Base-by-base conservation (phyloP, 2,329 filamentous ascomycete species). In the Penicillium glabrum region DNA sequence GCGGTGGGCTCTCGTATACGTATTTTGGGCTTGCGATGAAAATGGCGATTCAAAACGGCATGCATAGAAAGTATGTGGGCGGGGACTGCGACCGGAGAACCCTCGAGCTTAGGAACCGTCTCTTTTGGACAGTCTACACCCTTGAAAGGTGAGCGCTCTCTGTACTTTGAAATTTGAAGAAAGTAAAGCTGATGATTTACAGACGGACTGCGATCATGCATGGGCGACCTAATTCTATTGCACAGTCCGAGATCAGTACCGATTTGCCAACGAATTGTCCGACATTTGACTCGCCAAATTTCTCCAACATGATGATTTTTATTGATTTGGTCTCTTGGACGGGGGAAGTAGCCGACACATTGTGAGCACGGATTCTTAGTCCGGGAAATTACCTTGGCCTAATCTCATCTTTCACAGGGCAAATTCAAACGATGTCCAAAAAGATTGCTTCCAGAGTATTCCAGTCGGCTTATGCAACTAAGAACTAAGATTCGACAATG, bases 1-100 rank as follows among this genome's bases (percentile, higher is more conserved):
- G 82, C 0, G 81, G 81, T 1, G 83, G 82, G 0, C 67, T 85
- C 19, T 80, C 80, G 1, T 85, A 83, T 57, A 82, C 81, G 1
- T 85, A 85, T 59, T 73, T 84, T 35, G 82, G 81, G 6, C 67
- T 85, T 9, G 80, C 81, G 0, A 72, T 84, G 52, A 83, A 83
- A 57, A 75, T 85, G 61, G 83, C 82, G 0, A 83, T 85, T 14
- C 82, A 84, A 58, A 85, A 85, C 61, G 83, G 83, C 5, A 83
- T 85, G 82, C 83, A 85, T 60, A 74, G 82, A 44, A 80, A 74
- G 50, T 80, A 79, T 56, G 67, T 75, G 0, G 79, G 77, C 1
- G 74, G 76, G 27, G 77, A 74, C 0, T 71, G 82, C 21, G 77
- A 80, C 49, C 69, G 75, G 13, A 72, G 74, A 27, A 77, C 80